phyloP scores from a whole-genome alignment of 78 protist species.

The Salpingoeca rosetta region DNA sequence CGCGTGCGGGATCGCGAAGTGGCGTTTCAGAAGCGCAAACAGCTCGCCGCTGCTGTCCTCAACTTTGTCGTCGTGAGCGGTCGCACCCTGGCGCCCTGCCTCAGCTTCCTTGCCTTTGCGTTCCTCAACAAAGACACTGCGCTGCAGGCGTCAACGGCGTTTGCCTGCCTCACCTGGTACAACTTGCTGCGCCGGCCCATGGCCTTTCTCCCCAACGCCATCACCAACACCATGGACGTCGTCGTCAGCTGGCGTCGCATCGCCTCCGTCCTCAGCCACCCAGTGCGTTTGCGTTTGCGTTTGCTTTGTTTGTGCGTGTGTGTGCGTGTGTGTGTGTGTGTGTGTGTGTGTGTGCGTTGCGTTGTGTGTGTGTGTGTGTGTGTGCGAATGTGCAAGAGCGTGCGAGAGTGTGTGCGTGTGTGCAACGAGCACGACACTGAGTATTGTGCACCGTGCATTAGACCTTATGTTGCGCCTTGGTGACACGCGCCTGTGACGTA shows the following conservation, averaged over 20 bases:
- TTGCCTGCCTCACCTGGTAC: not conserved
- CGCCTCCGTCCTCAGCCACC: not conserved
- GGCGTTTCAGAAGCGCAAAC: not conserved
- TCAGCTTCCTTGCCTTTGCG: not conserved
- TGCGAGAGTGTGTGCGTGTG: too few species aligned
- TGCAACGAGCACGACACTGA: too few species aligned
- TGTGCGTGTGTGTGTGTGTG: too few species aligned
- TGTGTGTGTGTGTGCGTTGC: too few species aligned
- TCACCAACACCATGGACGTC: not conserved
- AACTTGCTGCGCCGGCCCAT: not conserved
- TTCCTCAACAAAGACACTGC: not conserved
- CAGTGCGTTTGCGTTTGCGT: too few species aligned
- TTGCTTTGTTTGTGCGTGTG: too few species aligned
- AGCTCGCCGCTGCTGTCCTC: not conserved
- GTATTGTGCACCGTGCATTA: too few species aligned
- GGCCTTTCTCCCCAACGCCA: not conserved
- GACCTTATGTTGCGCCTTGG: too few species aligned
- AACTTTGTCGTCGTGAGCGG: not conserved
- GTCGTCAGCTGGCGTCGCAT: not conserved
- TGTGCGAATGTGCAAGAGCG: too few species aligned
- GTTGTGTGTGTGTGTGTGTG: too few species aligned
- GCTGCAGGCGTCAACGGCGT: not conserved
- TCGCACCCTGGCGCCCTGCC: not conserved
- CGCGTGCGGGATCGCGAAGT: not conserved
- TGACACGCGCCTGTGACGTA: too few species aligned